Evolutionary conservation across 257 asterid species (phyloP).

Genomic region (Solanum etuberosum): DNA sequence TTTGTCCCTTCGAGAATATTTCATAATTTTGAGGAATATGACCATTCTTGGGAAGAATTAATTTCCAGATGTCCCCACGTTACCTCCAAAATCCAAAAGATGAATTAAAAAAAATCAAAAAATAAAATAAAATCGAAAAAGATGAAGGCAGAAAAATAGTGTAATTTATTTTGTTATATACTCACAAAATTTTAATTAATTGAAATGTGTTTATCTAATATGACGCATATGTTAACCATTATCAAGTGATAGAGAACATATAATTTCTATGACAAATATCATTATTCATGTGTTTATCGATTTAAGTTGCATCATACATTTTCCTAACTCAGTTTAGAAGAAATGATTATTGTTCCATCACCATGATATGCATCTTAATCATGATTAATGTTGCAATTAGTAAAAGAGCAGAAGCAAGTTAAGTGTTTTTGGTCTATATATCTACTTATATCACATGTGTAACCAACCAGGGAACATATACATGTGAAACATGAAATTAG

Average conservation of each 20-base stretch:
- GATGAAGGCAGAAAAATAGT: too few species aligned
- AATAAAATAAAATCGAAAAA: too few species aligned
- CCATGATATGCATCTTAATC: not conserved
- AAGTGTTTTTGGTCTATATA: not conserved
- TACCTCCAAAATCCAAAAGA: not conserved
- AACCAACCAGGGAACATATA: not conserved
- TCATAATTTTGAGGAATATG: not conserved
- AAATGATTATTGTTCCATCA: not conserved
- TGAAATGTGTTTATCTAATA: not conserved
- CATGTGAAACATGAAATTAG: not conserved
- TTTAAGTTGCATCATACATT: not conserved
- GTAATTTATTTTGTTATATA: too few species aligned
- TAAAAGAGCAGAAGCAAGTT: not conserved
- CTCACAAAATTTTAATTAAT: too few species aligned
- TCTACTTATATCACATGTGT: not conserved
- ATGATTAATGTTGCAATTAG: not conserved
- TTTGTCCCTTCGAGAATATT: not conserved
- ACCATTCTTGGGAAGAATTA: not conserved
- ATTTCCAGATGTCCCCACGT: not conserved
- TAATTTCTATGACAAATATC: not conserved
- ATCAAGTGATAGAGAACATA: not conserved
- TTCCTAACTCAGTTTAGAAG: not conserved
- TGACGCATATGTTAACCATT: not conserved
- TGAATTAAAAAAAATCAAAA: not conserved
- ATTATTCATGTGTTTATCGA: not conserved